Evolutionary conservation across 352 stramenopile species (phyloP).

Genomic region (Phytopythium boreale): DNA sequence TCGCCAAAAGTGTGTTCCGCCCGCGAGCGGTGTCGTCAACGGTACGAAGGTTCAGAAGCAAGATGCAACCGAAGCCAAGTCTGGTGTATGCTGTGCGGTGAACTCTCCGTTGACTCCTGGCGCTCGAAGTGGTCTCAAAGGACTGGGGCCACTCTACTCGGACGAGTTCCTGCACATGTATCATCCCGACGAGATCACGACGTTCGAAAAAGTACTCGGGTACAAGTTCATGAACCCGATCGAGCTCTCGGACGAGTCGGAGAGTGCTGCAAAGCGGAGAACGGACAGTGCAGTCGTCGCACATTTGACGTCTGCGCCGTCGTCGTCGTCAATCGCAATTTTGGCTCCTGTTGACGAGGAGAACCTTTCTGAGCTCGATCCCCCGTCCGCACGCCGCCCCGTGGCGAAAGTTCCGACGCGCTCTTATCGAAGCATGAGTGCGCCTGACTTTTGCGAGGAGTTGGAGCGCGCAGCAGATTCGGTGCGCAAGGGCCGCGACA

Average conservation of each 20-base stretch:
- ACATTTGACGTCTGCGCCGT: slow-evolving; percentile 36
- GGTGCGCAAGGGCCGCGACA: slow-evolving; percentile 30
- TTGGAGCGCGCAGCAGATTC: slow-evolving; percentile 23
- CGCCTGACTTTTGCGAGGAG: slow-evolving; percentile 72
- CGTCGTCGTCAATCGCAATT: slow-evolving; percentile 41
- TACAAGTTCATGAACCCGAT: slow-evolving; percentile 89
- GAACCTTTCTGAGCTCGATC: slow-evolving; percentile 34
- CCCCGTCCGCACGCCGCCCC: slow-evolving; percentile 14
- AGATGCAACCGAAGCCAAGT: background rate
- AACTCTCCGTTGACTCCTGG: background rate
- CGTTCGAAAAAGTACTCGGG: slow-evolving; percentile 80
- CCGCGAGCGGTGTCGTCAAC: background rate
- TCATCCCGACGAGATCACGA: slow-evolving; percentile 80
- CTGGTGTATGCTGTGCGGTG: background rate
- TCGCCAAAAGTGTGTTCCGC: slow-evolving; percentile 22
- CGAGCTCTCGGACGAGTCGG: slow-evolving; percentile 65
- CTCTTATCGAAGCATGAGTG: slow-evolving; percentile 67
- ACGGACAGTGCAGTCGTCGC: slow-evolving; percentile 42
- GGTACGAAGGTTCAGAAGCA: background rate
- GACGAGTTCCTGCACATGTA: slow-evolving; percentile 86
- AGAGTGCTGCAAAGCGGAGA: slow-evolving; percentile 44
- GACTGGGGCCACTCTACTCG: slow-evolving; percentile 23
- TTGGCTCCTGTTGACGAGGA: slow-evolving; percentile 45
- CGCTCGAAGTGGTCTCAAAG: slow-evolving; percentile 1
- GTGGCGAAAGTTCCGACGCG: slow-evolving; percentile 27